Conservation (phyloP, 345 rosid genomes). For the Salix udensis region DNA sequence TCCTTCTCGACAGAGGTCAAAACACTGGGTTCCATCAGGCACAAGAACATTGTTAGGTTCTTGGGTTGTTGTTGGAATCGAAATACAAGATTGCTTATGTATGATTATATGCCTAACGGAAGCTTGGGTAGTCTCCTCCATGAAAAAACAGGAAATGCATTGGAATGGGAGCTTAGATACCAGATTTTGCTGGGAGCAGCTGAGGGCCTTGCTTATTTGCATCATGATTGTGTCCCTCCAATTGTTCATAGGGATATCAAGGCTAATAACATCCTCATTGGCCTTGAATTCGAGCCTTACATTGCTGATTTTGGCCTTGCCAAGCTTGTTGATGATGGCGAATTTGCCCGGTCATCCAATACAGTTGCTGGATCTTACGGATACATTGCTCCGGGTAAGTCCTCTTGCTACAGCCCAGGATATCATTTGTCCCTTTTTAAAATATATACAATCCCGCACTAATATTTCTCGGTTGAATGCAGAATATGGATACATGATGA, state of each 20-base stretch:
- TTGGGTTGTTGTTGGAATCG: conserved; percentile 91
- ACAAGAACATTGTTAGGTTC: conserved; percentile 89
- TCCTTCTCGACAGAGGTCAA: conserved; percentile 91
- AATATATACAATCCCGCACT: background rate
- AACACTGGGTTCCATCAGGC: conserved; percentile 86
- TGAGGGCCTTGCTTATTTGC: conserved; percentile 86
- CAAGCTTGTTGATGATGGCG: conserved; percentile 87
- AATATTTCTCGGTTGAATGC: conserved; percentile 10
- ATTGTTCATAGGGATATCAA: conserved; percentile 94
- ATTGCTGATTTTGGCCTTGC: conserved; percentile 98
- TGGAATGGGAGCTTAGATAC: conserved; percentile 93
- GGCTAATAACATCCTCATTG: conserved; percentile 86
- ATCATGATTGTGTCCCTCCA: conserved; percentile 91
- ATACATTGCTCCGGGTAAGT: conserved; percentile 91
- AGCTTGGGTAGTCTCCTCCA: conserved; percentile 90
- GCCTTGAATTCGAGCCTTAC: conserved; percentile 85
- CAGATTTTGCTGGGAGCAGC: conserved; percentile 82
- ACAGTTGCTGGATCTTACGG: conserved; percentile 95
- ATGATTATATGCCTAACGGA: conserved; percentile 92
- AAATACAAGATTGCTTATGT: conserved; percentile 77
- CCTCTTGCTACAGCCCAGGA: background rate
- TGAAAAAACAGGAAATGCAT: conserved; percentile 57
- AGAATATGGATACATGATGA: conserved; percentile 96
- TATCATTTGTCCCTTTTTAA: background rate
- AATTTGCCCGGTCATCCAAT: conserved; percentile 73